A percentile compares a stretch with the other conserved stretches of the same genome.
These are phyloP conservation scores for Aspergillus viridinutans DNA, from an alignment of 2,329 filamentous ascomycete species.

Conservation along the genomic window DNA sequence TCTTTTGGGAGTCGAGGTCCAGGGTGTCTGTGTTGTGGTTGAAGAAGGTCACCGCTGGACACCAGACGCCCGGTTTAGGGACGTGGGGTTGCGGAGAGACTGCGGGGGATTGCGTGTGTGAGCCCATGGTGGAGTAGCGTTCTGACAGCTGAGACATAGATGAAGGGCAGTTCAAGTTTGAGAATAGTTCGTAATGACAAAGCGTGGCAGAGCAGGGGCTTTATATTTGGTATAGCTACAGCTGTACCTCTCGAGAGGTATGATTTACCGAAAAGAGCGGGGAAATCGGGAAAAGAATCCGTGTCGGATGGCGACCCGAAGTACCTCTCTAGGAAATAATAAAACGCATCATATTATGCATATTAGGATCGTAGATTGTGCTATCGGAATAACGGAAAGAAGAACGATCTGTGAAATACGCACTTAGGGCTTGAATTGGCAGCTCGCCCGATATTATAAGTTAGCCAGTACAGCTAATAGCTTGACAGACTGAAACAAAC, in stretches of 20 bases:
- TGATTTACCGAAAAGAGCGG: background rate
- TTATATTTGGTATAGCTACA: background rate
- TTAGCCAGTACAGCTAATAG: background rate
- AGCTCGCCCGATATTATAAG: background rate
- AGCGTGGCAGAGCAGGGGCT: background rate
- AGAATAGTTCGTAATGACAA: background rate
- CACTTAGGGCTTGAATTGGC: background rate
- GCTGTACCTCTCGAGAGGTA: too few relatives aligned
- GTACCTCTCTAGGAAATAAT: background rate
- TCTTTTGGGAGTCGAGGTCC: slow-evolving; percentile 45
- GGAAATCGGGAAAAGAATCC: background rate
- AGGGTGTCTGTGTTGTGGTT: slow-evolving; percentile 47
- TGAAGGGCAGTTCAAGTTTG: background rate
- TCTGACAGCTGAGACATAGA: background rate
- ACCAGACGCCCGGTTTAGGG: slow-evolving; percentile 44
- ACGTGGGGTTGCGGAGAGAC: slow-evolving; percentile 16
- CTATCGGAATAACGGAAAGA: background rate
- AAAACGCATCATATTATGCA: background rate
- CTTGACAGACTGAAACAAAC: too few relatives aligned
- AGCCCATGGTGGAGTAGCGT: slow-evolving; percentile 9
- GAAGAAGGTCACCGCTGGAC: slow-evolving; percentile 54
- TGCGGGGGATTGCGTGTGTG: slow-evolving; percentile 1
- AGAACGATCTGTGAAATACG: background rate
- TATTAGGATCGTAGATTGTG: background rate
- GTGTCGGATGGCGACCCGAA: background rate